Percentiles rank a stretch among this genome's conserved stretches.
Evolutionary conservation across 2,329 filamentous ascomycete species (phyloP).

Genomic region (Arthrobotrys pseudoclavata): DNA sequence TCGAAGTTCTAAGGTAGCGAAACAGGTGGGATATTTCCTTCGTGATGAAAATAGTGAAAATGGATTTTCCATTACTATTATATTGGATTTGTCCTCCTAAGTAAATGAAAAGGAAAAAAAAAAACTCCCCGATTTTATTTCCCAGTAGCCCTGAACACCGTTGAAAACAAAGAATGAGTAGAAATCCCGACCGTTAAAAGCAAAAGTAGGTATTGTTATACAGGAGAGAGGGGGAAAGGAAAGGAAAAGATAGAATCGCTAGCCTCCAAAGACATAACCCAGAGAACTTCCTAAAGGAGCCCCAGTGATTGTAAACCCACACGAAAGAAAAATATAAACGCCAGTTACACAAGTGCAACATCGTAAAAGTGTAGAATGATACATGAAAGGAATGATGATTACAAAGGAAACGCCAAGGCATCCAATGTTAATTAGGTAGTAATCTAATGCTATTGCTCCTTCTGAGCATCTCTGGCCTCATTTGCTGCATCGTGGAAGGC

Average conservation of each 20-base stretch:
- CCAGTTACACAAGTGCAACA: slow-evolving; percentile 55
- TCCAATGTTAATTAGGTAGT: slow-evolving; percentile 41
- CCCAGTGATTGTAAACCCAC: slow-evolving; percentile 23
- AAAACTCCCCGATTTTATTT: slow-evolving; percentile 51
- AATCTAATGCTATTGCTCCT: slow-evolving; percentile 40
- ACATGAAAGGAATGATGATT: slow-evolving; percentile 55
- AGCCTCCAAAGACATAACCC: slow-evolving; percentile 40
- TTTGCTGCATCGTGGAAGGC: slow-evolving; percentile 83
- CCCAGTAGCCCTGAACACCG: slow-evolving; percentile 45
- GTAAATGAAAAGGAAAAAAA: slow-evolving; percentile 8
- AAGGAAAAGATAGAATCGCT: slow-evolving; percentile 37
- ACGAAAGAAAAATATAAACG: slow-evolving; percentile 27
- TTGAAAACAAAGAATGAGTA: slow-evolving; percentile 30
- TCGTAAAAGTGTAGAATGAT: slow-evolving; percentile 43
- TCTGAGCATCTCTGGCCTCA: slow-evolving; percentile 72
- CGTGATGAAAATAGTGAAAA: slow-evolving; percentile 42
- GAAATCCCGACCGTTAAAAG: slow-evolving; percentile 35
- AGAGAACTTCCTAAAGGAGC: slow-evolving; percentile 24
- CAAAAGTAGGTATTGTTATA: slow-evolving; percentile 46
- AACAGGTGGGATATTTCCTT: neutral
- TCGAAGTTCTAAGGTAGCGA: slow-evolving; percentile 6
- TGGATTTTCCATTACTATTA: slow-evolving; percentile 56
- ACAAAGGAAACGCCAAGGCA: slow-evolving; percentile 52
- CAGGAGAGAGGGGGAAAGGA: slow-evolving; percentile 20
- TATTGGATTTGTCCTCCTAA: slow-evolving; percentile 29